These are phyloP conservation scores for Penicillium waksmanii DNA, from an alignment of 495 filamentous ascomycete species.

Conservation along the genomic window DNA sequence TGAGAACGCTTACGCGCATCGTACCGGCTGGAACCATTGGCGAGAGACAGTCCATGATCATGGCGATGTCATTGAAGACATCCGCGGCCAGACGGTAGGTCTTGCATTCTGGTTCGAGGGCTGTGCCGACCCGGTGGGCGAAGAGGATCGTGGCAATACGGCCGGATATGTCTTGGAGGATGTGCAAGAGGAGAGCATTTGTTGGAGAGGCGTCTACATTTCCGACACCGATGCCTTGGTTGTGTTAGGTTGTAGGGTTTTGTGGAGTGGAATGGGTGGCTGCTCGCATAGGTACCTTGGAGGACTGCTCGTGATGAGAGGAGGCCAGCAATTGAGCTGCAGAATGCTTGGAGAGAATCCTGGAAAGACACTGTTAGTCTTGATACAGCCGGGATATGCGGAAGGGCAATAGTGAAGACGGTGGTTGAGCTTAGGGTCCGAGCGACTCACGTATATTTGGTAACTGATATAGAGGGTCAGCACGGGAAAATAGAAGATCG, in stretches of 20 bases:
- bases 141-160: slow-evolving; percentile 90
- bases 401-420: no score
- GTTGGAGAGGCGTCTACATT: slow-evolving; percentile 85
- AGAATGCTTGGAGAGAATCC: slow-evolving; percentile 97
- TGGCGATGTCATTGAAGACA: slow-evolving; percentile 88
- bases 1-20: slow-evolving; percentile 70
- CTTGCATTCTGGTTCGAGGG: slow-evolving; percentile 95
- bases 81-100: slow-evolving; percentile 89
- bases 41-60: slow-evolving; percentile 86
- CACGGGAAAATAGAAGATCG: background rate
- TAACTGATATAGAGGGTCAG: slow-evolving; percentile 54
- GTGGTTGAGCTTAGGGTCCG: background rate
- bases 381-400: background rate
- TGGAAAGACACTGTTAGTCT: slow-evolving; percentile 28
- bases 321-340: slow-evolving; percentile 87
- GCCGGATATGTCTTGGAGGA: slow-evolving; percentile 83
- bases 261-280: background rate
- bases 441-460: slow-evolving; percentile 59
- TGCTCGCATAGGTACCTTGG: slow-evolving; percentile 57
- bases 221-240: slow-evolving; percentile 81
- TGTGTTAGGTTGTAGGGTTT: slow-evolving; percentile 9
- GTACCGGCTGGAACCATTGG: slow-evolving; percentile 70
- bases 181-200: slow-evolving; percentile 80
- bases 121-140: slow-evolving; percentile 79
- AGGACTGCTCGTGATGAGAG: slow-evolving; percentile 88